Evolutionary conservation across 345 rosid genomes (phyloP).

Genomic region (Triadica sebifera): DNA sequence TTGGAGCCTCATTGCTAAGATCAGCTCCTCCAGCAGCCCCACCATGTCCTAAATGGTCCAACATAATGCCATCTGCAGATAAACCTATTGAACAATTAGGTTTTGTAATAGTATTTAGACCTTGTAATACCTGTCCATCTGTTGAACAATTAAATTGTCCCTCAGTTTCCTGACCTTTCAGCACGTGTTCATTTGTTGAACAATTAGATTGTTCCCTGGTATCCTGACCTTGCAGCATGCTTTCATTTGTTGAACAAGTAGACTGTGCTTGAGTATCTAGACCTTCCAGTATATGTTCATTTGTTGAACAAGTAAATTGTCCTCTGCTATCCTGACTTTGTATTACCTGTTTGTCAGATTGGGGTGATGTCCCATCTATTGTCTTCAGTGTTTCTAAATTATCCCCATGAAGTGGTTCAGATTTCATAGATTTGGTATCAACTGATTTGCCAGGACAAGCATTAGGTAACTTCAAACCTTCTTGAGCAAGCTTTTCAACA

Average conservation of each 20-base stretch:
- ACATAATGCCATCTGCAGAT: conserved; percentile 13
- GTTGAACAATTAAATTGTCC: conserved; percentile 13
- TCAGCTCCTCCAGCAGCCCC: conserved; percentile 15
- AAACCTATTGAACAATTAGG: conserved; percentile 31
- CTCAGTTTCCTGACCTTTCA: conserved; percentile 8
- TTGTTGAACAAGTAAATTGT: conserved; percentile 8
- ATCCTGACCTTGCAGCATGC: background rate
- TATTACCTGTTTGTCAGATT: conserved; percentile 17
- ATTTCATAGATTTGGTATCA: conserved; percentile 42
- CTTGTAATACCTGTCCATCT: background rate
- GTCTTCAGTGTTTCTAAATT: conserved; percentile 25
- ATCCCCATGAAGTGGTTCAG: conserved; percentile 44
- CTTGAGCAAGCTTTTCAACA: conserved; percentile 30
- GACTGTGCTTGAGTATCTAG: conserved; percentile 7
- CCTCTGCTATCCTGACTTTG: conserved; percentile 1
- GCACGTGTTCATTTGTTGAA: conserved; percentile 6
- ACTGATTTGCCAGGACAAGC: conserved; percentile 23
- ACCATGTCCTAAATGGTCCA: conserved; percentile 20
- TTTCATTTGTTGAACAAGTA: conserved; percentile 8
- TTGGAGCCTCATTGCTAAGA: conserved; percentile 16
- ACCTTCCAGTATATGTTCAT: conserved; percentile 7
- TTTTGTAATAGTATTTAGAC: conserved; percentile 6
- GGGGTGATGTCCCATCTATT: conserved; percentile 29
- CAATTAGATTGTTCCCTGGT: conserved; percentile 6
- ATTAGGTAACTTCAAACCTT: conserved; percentile 22